Evolutionary conservation across 2,329 filamentous ascomycete species (phyloP), one percentile per base, ranked within the genome.

Genomic region (Orbilia quercus): DNA sequence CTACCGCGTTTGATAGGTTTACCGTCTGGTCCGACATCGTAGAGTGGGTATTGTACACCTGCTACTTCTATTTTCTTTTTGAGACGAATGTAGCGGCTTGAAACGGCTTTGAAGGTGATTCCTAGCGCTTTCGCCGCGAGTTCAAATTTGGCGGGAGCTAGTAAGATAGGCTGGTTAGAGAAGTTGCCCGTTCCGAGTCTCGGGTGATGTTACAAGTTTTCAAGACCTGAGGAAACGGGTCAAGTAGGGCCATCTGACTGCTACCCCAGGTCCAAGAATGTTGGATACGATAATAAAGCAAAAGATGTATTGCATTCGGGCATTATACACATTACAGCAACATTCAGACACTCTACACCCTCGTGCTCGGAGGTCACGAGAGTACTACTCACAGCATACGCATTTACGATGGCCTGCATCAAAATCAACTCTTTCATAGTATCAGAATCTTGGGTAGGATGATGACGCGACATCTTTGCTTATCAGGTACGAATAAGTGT

Each of bases 351-450:
- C n/a, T n/a, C n/a, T n/a, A n/a, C n/a, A n/a, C n/a, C n/a, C n/a
- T 31, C 28, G 4, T 31, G 28, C 9, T 31, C 28, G 9, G 9
- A 31, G 5, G 28, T 5, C 4, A 31, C 4, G 4, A 59, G 3
- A 3, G 11, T 18, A 31, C 9, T 23, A 48, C 67, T 59, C 50
- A 72, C 67, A 16, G 64, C 64, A 38, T 72, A 72, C 2, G 67
- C 59, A 36, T 72, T 72, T 9, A 72, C 60, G n/a, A 72, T 72
- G 0, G 67, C 67, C 28, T 72, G 67, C 67, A 72, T 65, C 14
- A 72, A 11, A 14, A 72, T 72, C 25, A 72, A 44, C 47, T 72
- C 67, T 50, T 47, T 53, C 59, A 72, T 72, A 2, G 67, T 54
- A 14, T 60, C 67, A 22, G 67, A 72, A 40, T 60, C 40, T 1